Evolutionary conservation across 169 alveolate species (phyloP).

Genomic region (Hepatocystis sp.): DNA sequence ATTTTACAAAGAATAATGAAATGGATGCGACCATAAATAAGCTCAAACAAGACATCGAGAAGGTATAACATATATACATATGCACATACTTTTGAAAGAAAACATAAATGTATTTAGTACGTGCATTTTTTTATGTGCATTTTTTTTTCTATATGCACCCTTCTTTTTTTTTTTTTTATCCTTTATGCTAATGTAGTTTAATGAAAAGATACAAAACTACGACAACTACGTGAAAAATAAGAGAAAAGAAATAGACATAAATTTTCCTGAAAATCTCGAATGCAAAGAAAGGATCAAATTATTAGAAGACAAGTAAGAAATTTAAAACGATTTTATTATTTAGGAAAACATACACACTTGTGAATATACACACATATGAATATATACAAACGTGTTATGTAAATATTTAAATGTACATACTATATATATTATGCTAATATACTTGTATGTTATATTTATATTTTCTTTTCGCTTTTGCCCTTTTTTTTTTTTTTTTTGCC

Average conservation of each 20-base stretch:
- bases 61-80: too few relatives aligned
- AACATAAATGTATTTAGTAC: too few relatives aligned
- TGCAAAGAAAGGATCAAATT: constrained; percentile 67
- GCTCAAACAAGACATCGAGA: constrained; percentile 45
- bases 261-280: constrained; percentile 45
- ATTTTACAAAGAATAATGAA: constrained; percentile 27
- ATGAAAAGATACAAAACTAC: constrained; percentile 56
- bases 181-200: constrained; percentile 16
- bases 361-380: constrained; percentile 1
- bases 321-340: not conserved
- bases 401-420: not conserved
- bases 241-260: constrained; percentile 70
- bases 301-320: constrained; percentile 43
- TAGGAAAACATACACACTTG: not conserved
- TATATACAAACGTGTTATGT: not conserved
- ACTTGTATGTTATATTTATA: too few relatives aligned
- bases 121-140: too few relatives aligned
- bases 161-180: not conserved
- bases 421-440: too few relatives aligned
- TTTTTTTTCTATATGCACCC: not conserved
- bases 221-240: constrained; percentile 59
- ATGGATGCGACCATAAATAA: constrained; percentile 57
- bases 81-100: too few relatives aligned
- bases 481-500: too few relatives aligned
- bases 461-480: too few relatives aligned